Base-by-base conservation (phyloP, 129 eudicot genomes). In the Pulicaria dysenterica region DNA sequence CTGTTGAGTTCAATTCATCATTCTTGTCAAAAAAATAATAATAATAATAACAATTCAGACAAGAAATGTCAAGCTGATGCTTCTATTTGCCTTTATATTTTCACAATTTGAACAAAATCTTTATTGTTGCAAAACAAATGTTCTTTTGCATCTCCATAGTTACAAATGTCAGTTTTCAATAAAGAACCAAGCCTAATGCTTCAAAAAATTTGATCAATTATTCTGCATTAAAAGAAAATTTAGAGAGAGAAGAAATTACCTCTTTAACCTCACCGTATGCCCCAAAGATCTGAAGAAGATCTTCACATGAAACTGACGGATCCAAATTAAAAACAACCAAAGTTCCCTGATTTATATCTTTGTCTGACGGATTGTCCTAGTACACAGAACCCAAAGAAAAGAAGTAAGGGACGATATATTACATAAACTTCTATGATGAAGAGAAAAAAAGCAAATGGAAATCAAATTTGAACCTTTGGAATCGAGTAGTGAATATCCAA, bases 311-410 rank as follows among this genome's bases (percentile, higher is more conserved):
- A 79, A 95, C 96, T 3, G 99, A 88, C 16, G 99, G 89, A 78
- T 95, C 97, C 86, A 95, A 72, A 76, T 95, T 91, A 77, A 95
- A 95, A 50, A 85, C 94, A 19, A 95, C 97, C 63, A 95, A 76
- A 68, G 97, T 90, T 66, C 99, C 99, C 82, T 95, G 97, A 77
- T 90, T 90, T 66, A 90, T 83, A 76, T 95, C 99, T 82, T 95
- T 95, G 70, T 95, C 99, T 2, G 99, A 90, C 54, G 99, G 97
- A 65, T 91, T 95, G 61, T 91, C 99, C 99, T 95, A 73, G 59
- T 47, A 62, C 56, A 69, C 17, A 44, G 37, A 17, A 17, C 19
- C 34, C 38, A 15, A 59, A 73, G 36, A 53, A 31, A 7, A 8
- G 42, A 62, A 40, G 41, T 11, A 62, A 79, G 31, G 31, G 2